phyloP scores from a whole-genome alignment of 345 rosid genomes.

The Mercurialis annua region DNA sequence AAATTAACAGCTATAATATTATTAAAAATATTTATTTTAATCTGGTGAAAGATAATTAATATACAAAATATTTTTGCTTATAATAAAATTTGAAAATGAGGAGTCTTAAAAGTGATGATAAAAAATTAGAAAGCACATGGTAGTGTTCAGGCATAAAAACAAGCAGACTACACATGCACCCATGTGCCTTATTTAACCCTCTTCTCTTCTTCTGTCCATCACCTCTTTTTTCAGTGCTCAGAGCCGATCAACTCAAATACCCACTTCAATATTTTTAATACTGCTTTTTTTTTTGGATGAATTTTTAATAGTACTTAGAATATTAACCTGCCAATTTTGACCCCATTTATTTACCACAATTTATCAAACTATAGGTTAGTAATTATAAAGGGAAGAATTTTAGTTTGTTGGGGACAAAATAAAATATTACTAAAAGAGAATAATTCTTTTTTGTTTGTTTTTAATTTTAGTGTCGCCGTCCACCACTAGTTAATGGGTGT shows the following conservation, averaged over 20 bases:
- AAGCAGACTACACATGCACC: constrained; percentile 33
- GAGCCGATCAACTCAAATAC: background rate
- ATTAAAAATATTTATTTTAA: no score
- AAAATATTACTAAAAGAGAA: no score
- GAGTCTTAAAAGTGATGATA: background rate
- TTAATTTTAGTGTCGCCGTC: background rate
- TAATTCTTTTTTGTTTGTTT: background rate
- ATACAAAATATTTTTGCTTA: no score
- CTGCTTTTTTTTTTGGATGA: no score
- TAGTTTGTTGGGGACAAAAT: background rate
- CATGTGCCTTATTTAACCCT: constrained; percentile 37
- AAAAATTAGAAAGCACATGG: constrained; percentile 25
- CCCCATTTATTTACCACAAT: background rate
- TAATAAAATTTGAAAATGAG: background rate
- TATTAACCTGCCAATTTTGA: background rate
- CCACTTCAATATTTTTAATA: background rate
- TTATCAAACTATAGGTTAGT: no score
- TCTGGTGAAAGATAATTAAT: no score
- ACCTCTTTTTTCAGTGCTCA: constrained; percentile 6
- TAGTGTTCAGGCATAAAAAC: constrained; percentile 25
- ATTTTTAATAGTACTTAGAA: no score
- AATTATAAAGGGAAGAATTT: background rate
- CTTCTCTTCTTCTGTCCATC: background rate
- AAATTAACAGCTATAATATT: no score
- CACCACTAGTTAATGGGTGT: background rate